phyloP scores from a whole-genome alignment of 1,284 basidiomycete genomes.

The Termitomyces sp. region DNA sequence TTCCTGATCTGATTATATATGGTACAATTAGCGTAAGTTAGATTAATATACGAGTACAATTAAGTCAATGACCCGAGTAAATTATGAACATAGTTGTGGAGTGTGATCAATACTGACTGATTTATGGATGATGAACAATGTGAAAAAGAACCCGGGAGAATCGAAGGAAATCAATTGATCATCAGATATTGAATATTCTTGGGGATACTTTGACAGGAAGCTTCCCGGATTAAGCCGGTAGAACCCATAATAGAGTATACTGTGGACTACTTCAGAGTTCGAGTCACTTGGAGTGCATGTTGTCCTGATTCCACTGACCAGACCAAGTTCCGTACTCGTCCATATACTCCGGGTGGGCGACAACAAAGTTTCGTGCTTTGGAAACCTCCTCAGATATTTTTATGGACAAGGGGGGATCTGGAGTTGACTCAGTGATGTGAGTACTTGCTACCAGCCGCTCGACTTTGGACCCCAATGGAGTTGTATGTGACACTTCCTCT shows the following conservation, averaged over 20 bases:
- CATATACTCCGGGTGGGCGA: constrained; percentile 9
- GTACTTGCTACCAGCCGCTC: constrained; percentile 1
- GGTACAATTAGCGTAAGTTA: not conserved
- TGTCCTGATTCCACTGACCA: constrained; percentile 29
- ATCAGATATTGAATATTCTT: not conserved
- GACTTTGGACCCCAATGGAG: not conserved
- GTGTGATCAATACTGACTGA: not conserved
- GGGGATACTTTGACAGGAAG: not conserved
- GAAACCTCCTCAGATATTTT: constrained; percentile 8
- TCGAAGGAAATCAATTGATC: not conserved
- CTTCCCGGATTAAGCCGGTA: not conserved
- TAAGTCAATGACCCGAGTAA: not conserved
- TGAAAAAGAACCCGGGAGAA: not conserved
- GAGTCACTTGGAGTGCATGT: constrained; percentile 22
- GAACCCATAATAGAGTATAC: not conserved
- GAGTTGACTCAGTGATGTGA: constrained; percentile 7
- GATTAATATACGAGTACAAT: not conserved
- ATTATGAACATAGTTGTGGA: not conserved
- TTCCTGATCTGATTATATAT: not conserved
- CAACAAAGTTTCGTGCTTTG: constrained; percentile 6
- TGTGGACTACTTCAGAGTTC: constrained; percentile 12
- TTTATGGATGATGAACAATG: not conserved
- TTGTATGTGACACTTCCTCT: constrained; percentile 4
- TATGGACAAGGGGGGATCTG: not conserved
- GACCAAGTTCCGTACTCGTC: constrained; percentile 21